Base-by-base conservation (phyloP, 352 stramenopile species). In the Phytophthora pisi region DNA sequence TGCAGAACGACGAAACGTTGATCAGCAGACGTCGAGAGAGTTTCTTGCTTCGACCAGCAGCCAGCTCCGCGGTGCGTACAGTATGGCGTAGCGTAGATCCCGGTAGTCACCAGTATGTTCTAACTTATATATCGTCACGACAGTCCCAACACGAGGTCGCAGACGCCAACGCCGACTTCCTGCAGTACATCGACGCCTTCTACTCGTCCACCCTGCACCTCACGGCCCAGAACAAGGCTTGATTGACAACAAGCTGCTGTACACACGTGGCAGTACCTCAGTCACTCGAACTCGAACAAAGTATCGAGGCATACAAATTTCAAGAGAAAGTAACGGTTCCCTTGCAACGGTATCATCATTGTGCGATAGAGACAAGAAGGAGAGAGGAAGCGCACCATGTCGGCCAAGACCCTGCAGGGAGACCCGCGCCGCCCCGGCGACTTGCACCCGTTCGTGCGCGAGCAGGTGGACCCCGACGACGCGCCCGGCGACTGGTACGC, bases 141-240 rank as follows among this genome's bases (percentile, higher is more conserved):
- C n/a, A 72, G 52, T 11, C 30, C 18, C 52, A 28, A 54, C 31
- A 55, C 18, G 36, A 49, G 7, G 11, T 15, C 10, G 3, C 67
- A 8, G 67, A 88, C 24, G 64, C 59, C 18, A 79, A 82, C 52
- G 61, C 61, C 26, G 79, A 84, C 47, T 90, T 92, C 56, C 70
- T 92, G 30, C 72, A 77, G 10, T 89, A 88, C 66, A 90, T 92
- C 30, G 84, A 92, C 64, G 70, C 59, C 4, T 92, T 92, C 56
- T 89, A 90, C 62, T 74, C 77, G 52, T 75, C 84, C 40, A 87
- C 78, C 2, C 61, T 81, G 16, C 66, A 64, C 5, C 56, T 86
- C 57, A 81, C 73, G 2, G 51, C 65, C n/a, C 59, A 70, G 45
- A 77, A 74, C 49, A 62, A 68, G 24, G 49, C 54, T 28, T 70